These are phyloP conservation scores for Dissophora ornata DNA, from an alignment of 192 early-diverging fungal genomes.

Conservation along the genomic window DNA sequence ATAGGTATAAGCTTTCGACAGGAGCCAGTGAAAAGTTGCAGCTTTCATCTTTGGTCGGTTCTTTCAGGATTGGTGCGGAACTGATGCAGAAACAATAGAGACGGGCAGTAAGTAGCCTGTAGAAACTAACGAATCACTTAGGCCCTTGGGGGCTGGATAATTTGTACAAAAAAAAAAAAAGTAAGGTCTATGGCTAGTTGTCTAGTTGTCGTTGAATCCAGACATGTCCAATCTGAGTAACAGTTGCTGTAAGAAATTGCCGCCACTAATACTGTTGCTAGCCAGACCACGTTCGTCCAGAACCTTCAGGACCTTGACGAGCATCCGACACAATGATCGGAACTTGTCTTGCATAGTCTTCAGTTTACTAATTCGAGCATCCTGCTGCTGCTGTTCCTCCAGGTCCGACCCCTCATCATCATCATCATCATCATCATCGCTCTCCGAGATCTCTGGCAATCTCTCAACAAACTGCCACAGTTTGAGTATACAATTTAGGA, in stretches of 20 bases:
- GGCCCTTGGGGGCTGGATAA: no score
- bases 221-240: conserved; percentile 50
- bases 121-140: no score
- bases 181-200: no score
- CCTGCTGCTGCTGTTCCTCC: conserved; percentile 3
- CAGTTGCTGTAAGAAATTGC: conserved; percentile 55
- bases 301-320: conserved; percentile 51
- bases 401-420: neutral
- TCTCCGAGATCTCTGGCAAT: neutral
- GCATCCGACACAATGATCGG: conserved; percentile 34
- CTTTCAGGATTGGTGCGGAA: conserved; percentile 83
- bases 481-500: conserved; percentile 46
- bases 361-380: conserved; percentile 17
- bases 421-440: neutral
- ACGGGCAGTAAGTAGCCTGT: neutral
- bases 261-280: conserved; percentile 8
- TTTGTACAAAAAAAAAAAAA: no score
- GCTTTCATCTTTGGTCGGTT: conserved; percentile 86
- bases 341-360: conserved; percentile 52
- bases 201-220: conserved; percentile 31
- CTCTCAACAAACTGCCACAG: conserved; percentile 16
- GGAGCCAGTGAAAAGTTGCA: conserved; percentile 92
- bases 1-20: conserved; percentile 83
- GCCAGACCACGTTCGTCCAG: conserved; percentile 56
- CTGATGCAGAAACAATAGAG: conserved; percentile 34